Evolutionary conservation across 106 monocot species (phyloP).

Genomic region (Gastrodia elata): DNA sequence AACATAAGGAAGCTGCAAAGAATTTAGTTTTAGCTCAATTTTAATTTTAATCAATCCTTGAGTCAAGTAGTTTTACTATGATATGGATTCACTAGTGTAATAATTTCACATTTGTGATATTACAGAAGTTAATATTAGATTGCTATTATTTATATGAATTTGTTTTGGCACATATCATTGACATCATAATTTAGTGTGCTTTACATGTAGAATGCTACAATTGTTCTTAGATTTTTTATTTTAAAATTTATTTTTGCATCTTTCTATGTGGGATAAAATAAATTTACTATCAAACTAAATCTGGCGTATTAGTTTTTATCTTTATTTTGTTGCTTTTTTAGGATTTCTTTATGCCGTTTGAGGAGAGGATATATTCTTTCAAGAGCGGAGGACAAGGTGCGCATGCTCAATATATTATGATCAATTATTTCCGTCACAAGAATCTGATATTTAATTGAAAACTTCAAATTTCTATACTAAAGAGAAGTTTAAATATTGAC

Average conservation of each 20-base stretch:
- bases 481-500: background rate
- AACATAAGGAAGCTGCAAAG: no score
- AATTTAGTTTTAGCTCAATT: no score
- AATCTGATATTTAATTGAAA: background rate
- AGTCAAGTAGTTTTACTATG: no score
- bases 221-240: background rate
- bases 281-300: background rate
- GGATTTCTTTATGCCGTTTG: constrained; percentile 50
- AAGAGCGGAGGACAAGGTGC: constrained; percentile 64
- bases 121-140: no score
- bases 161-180: background rate
- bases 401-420: background rate
- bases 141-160: background rate
- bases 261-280: background rate
- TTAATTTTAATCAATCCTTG: no score
- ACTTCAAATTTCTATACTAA: background rate
- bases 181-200: background rate
- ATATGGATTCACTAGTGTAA: no score
- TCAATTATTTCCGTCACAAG: background rate
- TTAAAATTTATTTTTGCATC: background rate
- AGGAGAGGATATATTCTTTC: constrained; percentile 45
- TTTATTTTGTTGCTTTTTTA: constrained; percentile 16
- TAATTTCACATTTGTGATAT: no score
- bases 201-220: background rate
- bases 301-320: background rate